Base-by-base conservation (phyloP, 805 yeast species). In the Candida palmyrensis region DNA sequence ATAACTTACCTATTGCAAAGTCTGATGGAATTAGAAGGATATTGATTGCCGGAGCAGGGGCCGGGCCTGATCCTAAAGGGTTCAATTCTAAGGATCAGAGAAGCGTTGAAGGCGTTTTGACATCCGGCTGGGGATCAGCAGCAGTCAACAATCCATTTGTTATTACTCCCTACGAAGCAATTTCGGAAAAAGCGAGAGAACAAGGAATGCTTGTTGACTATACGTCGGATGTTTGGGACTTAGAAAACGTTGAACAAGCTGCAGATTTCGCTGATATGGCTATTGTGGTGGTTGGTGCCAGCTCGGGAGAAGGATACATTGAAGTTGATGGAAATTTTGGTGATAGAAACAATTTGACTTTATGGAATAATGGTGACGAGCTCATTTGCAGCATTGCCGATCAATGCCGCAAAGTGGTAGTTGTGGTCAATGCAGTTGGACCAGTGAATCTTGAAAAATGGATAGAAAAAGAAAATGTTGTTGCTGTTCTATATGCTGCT, bases 41-140 rank as follows among this genome's bases (percentile, higher is more conserved):
- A 9, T 57, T 65, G 30, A 49, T 76, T 12, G 73, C 76, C 2
- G 82, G 82, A 0, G 41, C 60, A 4, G 79, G 74, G 2, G 80
- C 81, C 3, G 71, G 69, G 2, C 54, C 67, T 2, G 72, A 67
- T 39, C 64, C 74, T 0, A 55, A 61, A 27, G 83, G 82, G 0
- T 65, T 71, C 41, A 73, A 69, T 42, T 69, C 76, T 36, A 67
- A 62, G 37, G 81, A 76, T 46, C 75, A 71, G 46, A 64, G 62
- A 29, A 67, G 75, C 39, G 60, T 61, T 8, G 66, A 71, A 36
- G 85, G 84, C 2, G 68, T 74, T 2, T 46, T 77, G 26, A 70
- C 74, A 21, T 62, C 71, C 19, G 83, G 83, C 10, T 75, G 83
- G 79, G 85, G 84, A 0, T 77, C 83, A 4, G 77, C 81, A 1